A percentile compares a stretch with the other conserved stretches of the same genome.
Conservation (phyloP, 495 filamentous ascomycete species). For the Aspergillus homomorphus region DNA sequence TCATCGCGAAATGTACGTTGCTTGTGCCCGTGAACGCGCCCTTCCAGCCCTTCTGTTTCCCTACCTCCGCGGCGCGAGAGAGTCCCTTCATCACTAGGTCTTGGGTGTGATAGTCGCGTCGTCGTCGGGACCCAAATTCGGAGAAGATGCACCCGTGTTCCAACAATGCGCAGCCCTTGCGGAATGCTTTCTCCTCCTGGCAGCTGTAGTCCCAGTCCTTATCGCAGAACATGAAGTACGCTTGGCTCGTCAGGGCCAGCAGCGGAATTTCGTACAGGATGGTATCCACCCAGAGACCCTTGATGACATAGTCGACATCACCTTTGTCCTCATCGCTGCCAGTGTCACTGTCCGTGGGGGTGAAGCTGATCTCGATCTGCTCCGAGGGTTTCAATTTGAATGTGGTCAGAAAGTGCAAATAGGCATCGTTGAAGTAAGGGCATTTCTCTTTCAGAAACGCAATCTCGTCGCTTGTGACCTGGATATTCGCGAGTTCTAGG, state of each 20-base stretch:
- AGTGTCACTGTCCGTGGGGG: conserved; percentile 55
- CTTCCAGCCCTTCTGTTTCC: conserved; percentile 53
- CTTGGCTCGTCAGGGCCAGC: conserved; percentile 85
- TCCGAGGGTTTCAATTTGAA: conserved; percentile 78
- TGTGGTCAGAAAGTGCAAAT: conserved; percentile 73
- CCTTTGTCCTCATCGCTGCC: conserved; percentile 69
- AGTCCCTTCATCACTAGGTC: conserved; percentile 86
- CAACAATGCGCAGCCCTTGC: conserved; percentile 74
- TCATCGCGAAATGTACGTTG: conserved; percentile 97
- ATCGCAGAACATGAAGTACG: conserved; percentile 95
- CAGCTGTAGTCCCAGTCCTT: conserved; percentile 80
- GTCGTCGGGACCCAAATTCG: conserved; percentile 85
- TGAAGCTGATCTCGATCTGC: conserved; percentile 72
- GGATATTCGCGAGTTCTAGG: conserved; percentile 73
- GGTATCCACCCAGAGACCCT: conserved; percentile 87
- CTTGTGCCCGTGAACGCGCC: conserved; percentile 85
- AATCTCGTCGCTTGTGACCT: conserved; percentile 72
- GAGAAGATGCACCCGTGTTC: conserved; percentile 83
- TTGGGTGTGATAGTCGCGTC: conserved; percentile 92
- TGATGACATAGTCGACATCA: conserved; percentile 66
- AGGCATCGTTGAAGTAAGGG: conserved; percentile 72
- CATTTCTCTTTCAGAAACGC: conserved; percentile 74
- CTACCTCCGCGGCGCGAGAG: conserved; percentile 66
- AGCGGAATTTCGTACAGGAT: conserved; percentile 98
- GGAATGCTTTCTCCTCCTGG: conserved; percentile 77